Conservation (phyloP, 768 basidiomycete genomes). For the Ephemerocybe angulata region DNA sequence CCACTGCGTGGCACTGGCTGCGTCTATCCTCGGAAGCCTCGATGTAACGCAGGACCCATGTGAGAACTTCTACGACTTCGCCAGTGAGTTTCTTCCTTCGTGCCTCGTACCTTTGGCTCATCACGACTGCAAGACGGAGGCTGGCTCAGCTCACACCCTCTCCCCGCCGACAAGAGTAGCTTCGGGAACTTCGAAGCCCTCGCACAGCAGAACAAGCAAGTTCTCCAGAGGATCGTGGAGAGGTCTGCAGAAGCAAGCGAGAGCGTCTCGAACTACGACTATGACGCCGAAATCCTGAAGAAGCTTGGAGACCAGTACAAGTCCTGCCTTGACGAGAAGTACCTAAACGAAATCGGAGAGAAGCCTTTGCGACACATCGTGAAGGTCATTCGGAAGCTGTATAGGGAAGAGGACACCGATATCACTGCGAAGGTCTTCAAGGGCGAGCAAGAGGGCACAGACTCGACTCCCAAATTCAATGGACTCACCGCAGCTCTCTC, state of each 20-base stretch:
- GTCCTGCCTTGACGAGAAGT: constrained; percentile 78
- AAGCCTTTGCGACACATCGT: constrained; percentile 69
- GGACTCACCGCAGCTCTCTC: constrained; percentile 81
- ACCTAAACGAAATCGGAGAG: constrained; percentile 69
- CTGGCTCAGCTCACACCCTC: constrained; percentile 78
- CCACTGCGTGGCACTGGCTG: constrained; percentile 80
- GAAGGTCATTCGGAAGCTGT: constrained; percentile 56
- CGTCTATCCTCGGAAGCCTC: constrained; percentile 73
- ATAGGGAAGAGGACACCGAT: constrained; percentile 48
- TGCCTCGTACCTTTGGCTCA: constrained; percentile 1
- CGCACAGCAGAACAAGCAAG: constrained; percentile 69
- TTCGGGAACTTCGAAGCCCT: constrained; percentile 73
- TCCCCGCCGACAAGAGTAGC: constrained; percentile 80
- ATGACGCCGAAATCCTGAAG: constrained; percentile 53
- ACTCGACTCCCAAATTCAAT: constrained; percentile 32
- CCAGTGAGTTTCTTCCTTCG: constrained; percentile 56
- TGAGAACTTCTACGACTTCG: constrained; percentile 90
- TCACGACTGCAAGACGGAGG: constrained; percentile 63
- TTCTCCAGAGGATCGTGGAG: constrained; percentile 72
- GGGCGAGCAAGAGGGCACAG: constrained; percentile 6
- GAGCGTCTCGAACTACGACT: constrained; percentile 21
- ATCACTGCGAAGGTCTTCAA: constrained; percentile 17
- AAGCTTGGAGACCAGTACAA: constrained; percentile 72
- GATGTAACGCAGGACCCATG: constrained; percentile 88
- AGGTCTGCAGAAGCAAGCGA: constrained; percentile 30